Base-by-base conservation (phyloP, 768 basidiomycete genomes). In the Calocera viscosa region DNA sequence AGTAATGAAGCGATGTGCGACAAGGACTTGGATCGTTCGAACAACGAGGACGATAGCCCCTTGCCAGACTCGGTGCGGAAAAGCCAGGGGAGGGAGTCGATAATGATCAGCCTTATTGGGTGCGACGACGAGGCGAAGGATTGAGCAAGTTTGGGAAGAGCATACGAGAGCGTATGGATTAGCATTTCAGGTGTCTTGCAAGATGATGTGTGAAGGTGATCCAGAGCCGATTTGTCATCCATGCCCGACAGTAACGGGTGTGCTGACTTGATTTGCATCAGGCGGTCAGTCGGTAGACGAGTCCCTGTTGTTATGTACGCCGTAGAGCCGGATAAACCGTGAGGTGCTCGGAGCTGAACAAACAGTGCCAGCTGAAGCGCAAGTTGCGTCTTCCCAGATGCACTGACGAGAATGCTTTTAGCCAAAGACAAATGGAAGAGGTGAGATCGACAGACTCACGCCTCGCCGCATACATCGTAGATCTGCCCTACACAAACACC, bases 361-460 rank as follows among this genome's bases (percentile, higher is more conserved):
- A 83, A 79, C 33, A 95, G 78, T 2, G 91, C 84, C 22, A 92
- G 81, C 70, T 94, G 93, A 16, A 99, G 80, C 2, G 89, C 90
- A 2, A 98, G 76, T 72, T 98, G 94, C 0, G 93, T 93, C 78
- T 99, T 99, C 40, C 96, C 96, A 30, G 95, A 86, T 26, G 93
- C 88, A 73, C 96, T 99, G 73, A n/a, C n/a, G n/a, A 60, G 60
- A 65, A 35, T 12, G 19, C 33, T 38, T 72, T 64, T 22, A 34
- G 30, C 24, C 22, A 28, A 32, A 64, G 5, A 49, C 16, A 2
- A 22, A n/a, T 11, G n/a, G 28, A 24, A 24, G 16, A 26, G 10
- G 38, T 22, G 19, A 16, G 34, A 16, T 35, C 26, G 5, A 1
- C 0, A 7, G 24, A 73, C 77, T 68, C 75, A 93, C 94, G 91